Evolutionary conservation across 2,329 filamentous ascomycete genomes (phyloP).

Genomic region (Cordyceps cicadae): DNA sequence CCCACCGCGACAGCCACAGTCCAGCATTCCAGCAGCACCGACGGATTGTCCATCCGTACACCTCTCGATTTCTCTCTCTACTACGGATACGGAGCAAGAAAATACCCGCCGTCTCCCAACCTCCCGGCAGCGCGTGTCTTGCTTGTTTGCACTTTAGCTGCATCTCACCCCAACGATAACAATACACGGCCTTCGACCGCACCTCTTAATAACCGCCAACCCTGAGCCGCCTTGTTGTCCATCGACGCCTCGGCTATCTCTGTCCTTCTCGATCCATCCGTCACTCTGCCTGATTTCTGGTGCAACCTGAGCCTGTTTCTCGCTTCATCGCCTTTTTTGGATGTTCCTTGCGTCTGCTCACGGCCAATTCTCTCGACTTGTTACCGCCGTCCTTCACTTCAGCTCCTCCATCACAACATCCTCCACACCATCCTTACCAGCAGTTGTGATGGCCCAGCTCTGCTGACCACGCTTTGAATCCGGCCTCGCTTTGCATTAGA

Average conservation of each 20-base stretch:
- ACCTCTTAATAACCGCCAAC: background rate
- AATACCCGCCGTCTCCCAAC: background rate
- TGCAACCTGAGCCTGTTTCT: background rate
- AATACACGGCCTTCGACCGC: background rate
- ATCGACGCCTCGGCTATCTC: background rate
- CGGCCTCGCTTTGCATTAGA: background rate
- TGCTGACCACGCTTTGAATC: background rate
- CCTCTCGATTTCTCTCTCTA: background rate
- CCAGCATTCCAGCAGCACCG: conserved; percentile 15
- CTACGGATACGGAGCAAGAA: background rate
- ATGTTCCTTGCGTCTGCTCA: background rate
- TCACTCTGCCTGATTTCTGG: background rate
- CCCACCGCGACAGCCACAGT: background rate
- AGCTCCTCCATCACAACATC: background rate
- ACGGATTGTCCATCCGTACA: background rate
- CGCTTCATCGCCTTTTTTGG: background rate
- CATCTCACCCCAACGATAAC: background rate
- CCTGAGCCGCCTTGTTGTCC: background rate
- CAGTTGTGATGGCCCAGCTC: conserved; percentile 3
- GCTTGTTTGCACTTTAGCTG: background rate
- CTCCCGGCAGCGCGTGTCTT: background rate
- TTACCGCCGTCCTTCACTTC: background rate
- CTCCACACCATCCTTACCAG: background rate
- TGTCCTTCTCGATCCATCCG: background rate
- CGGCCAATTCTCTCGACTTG: background rate